A percentile compares a stretch with the other conserved stretches of the same genome.
Evolutionary conservation across 2,329 filamentous ascomycete species (phyloP).

Genomic region (Truncatella angustata): DNA sequence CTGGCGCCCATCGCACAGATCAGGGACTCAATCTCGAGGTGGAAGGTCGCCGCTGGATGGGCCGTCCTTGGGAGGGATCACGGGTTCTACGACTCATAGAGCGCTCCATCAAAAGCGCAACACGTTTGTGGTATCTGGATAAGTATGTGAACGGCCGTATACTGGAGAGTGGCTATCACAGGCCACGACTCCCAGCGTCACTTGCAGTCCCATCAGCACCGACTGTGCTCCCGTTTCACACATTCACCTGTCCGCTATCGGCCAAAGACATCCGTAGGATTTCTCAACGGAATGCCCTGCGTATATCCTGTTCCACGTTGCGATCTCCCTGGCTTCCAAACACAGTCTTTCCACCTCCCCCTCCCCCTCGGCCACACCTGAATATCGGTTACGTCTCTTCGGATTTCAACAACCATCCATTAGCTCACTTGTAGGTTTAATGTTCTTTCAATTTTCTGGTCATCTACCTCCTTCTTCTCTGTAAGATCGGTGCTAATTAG

Average conservation of each 20-base stretch:
- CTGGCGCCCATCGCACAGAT: conserved; percentile 34
- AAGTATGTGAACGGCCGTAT: conserved; percentile 63
- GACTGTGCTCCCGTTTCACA: conserved; percentile 95
- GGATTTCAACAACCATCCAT: conserved; percentile 97
- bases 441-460: no score
- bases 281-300: conserved; percentile 88
- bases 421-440: conserved; percentile 79
- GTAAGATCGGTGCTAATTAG: conserved; percentile 8
- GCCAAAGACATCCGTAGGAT: conserved; percentile 91
- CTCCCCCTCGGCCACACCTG: conserved; percentile 77
- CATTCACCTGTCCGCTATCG: conserved; percentile 90
- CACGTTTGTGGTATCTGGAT: conserved; percentile 87
- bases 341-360: conserved; percentile 80
- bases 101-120: conserved; percentile 72
- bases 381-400: conserved; percentile 96
- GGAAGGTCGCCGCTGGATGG: conserved; percentile 61
- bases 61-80: conserved; percentile 83
- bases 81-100: conserved; percentile 81
- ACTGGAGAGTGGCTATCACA: conserved; percentile 59
- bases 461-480: no score
- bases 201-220: conserved; percentile 83
- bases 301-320: conserved; percentile 89
- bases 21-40: conserved; percentile 34
- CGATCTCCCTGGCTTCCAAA: conserved; percentile 81
- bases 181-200: conserved; percentile 70